Evolutionary conservation across 441 rosid species (phyloP).

Genomic region (Syzygium malaccense): DNA sequence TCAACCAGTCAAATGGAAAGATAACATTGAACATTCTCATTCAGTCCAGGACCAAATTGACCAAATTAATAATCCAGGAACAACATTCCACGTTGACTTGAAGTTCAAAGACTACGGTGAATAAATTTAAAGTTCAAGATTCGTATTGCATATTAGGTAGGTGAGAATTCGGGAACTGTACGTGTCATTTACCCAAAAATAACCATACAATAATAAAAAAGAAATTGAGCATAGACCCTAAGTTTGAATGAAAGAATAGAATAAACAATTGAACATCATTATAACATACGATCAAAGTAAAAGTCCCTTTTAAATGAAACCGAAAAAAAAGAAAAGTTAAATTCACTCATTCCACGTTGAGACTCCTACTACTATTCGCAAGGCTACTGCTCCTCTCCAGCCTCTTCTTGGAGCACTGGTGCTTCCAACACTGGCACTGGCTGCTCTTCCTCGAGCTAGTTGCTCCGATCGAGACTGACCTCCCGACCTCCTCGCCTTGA

Average conservation of each 20-base stretch:
- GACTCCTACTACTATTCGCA: neutral
- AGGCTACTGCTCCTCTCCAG: conserved; percentile 16
- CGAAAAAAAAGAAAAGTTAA: neutral
- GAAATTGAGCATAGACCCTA: neutral
- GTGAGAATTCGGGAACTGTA: accelerated
- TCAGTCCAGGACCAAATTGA: too few species aligned
- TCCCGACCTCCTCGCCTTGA: neutral
- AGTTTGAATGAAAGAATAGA: neutral
- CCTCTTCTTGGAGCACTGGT: conserved; percentile 29
- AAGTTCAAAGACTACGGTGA: accelerated
- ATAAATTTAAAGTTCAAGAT: too few species aligned
- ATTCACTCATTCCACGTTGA: neutral
- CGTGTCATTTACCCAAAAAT: too few species aligned
- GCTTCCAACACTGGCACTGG: conserved; percentile 27
- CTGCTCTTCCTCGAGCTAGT: conserved; percentile 2
- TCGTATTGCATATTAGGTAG: too few species aligned
- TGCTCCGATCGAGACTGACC: neutral
- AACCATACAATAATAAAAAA: neutral
- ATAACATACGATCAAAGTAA: neutral
- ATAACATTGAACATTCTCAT: too few species aligned
- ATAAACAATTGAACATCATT: neutral
- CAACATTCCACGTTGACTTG: too few species aligned
- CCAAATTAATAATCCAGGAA: too few species aligned
- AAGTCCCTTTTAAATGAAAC: neutral
- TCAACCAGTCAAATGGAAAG: too few species aligned